These are phyloP conservation scores for Botrytis galanthina DNA, from an alignment of 2,329 filamentous ascomycete genomes.

Conservation along the genomic window DNA sequence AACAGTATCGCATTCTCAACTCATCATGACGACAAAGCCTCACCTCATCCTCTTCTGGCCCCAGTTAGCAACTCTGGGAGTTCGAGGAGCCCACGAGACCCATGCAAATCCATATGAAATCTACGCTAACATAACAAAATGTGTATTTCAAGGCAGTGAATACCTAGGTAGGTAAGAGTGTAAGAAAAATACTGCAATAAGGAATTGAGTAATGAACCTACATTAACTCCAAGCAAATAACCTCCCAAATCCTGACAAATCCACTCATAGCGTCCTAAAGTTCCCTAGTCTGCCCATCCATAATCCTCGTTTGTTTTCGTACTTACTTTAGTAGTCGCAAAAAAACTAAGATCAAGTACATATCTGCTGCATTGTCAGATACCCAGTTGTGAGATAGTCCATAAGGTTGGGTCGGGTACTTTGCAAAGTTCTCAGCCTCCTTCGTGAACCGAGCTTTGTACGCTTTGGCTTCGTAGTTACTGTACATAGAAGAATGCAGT, in stretches of 20 bases:
- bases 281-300: background rate
- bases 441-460: background rate
- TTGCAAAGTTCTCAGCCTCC: slow-evolving; percentile 3
- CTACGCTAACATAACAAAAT: background rate
- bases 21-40: slow-evolving; percentile 20
- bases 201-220: background rate
- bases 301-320: background rate
- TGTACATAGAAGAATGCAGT: background rate
- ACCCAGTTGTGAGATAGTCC: background rate
- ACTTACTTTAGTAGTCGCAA: background rate
- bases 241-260: slow-evolving; percentile 19
- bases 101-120: slow-evolving; percentile 1
- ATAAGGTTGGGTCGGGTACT: background rate
- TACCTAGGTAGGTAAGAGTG: background rate
- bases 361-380: slow-evolving; percentile 3
- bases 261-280: background rate
- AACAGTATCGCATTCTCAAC: background rate
- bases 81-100: background rate
- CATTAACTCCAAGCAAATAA: background rate
- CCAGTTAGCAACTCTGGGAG: slow-evolving; percentile 1
- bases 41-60: slow-evolving; percentile 18
- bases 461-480: background rate
- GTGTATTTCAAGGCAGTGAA: background rate
- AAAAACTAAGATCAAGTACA: background rate
- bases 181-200: background rate